Base-by-base conservation (phyloP, 768 basidiomycete species). In the Rhodotorula sphaerocarpa region DNA sequence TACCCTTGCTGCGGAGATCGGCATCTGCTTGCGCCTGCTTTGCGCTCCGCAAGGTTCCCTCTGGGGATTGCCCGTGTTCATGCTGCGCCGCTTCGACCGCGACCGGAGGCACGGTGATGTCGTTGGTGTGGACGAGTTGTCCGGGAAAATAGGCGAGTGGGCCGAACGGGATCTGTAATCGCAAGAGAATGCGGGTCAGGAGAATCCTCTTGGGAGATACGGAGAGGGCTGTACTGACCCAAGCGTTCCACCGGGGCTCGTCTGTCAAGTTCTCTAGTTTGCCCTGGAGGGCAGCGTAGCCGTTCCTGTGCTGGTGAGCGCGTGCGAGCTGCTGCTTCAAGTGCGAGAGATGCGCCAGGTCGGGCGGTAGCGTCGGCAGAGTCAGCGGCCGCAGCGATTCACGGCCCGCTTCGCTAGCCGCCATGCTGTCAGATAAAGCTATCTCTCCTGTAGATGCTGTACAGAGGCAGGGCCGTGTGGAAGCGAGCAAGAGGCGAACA, bases 111-210 rank as follows among this genome's bases (percentile, higher is more conserved):
- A 15, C n/a, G 30, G 62, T 64, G 48, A 70, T 64, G 50, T 66
- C 65, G 62, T 70, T 70, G 30, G 69, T 70, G 59, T 70, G 65
- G 7, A 67, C 44, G 36, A 70, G 59, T 39, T 64, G 55, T 36
- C 69, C 69, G 9, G 54, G 58, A 34, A 70, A 61, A 55, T 52
- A 70, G 33, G 69, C 69, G 41, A 70, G 65, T 1, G 69, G 65
- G 3, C 62, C 62, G 30, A 70, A 51, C 2, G 69, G 65, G 39
- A 70, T 64, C 69, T 70, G 0, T 5, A 28, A n/a, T 27, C 23
- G 21, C 9, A 25, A 21, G 15, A 12, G 7, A 33, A 43, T 5
- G 10, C 3, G 20, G 23, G 34, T 27, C 52, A 45, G 36, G n/a
- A n/a, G n/a, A n/a, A n/a, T n/a, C n/a, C n/a, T n/a, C n/a, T n/a